Base-by-base conservation (phyloP, 164 flowering plant species). In the Vitis rupestris region DNA sequence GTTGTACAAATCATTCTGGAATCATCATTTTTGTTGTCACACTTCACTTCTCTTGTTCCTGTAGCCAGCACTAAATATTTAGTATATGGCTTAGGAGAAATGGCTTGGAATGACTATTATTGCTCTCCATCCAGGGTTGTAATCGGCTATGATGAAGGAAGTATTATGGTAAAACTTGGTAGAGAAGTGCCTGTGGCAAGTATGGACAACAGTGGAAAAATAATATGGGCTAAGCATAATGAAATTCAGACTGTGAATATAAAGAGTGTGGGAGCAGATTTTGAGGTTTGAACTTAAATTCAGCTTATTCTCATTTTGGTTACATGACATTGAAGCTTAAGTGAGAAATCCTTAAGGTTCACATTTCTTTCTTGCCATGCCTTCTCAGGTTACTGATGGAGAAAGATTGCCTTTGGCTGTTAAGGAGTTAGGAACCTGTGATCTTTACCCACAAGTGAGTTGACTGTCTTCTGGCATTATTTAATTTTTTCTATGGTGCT, bases 191-290 rank as follows among this genome's bases (percentile, higher is more conserved):
- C 99, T 47, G 94, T 93, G 23, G 99, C 97, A 55, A 95, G 99
- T 66, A 95, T 95, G 99, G 99, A 95, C 71, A 89, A 83, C 72
- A 88, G 92, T 78, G 99, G 99, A 48, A 95, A 95, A 73, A 90
- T 95, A 63, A 91, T 95, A 51, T 95, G 98, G 98, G 97, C 99
- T 53, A 95, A 88, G 82, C 98, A 95, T 74, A 95, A 95, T 75
- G 99, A 95, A 74, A 86, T 95, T 71, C 98, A 95, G 68, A 95
- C 98, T 65, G 99, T 88, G 66, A 92, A 95, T 73, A 93, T 95
- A 66, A 93, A 85, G 83, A 86, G 93, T 86, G 93, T 95, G 50
- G 98, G 97, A 69, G 89, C 98, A 58, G 97, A 90, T 81, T 83
- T 78, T 80, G 99, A 93, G 97, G 99, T 95, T 60, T 75, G 75